These are phyloP conservation scores for Agapanthus africanus DNA, from an alignment of 106 monocot genomes.

Conservation along the genomic window DNA sequence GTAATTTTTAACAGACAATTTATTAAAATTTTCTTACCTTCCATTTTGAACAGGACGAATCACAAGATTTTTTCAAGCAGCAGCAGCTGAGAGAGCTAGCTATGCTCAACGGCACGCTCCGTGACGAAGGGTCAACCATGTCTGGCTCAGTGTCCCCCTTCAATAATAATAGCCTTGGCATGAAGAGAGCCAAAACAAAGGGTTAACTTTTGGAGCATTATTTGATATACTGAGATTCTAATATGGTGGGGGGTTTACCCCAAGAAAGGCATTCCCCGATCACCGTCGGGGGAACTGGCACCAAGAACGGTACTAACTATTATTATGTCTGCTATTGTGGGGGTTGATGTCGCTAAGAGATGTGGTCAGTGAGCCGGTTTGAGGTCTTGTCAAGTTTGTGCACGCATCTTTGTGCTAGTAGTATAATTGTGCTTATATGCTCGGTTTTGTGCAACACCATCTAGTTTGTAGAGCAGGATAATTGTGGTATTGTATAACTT, in stretches of 20 bases:
- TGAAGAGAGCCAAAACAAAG: conserved; percentile 95
- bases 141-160: conserved; percentile 87
- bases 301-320: conserved; percentile 9
- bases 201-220: conserved; percentile 21
- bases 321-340: conserved; percentile 9
- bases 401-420: neutral
- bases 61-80: conserved; percentile 89
- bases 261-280: conserved; percentile 7
- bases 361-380: neutral
- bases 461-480: neutral
- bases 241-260: conserved; percentile 13
- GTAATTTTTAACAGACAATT: neutral
- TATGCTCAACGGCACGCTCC: conserved; percentile 80
- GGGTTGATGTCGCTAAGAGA: conserved; percentile 1
- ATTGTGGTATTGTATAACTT: conserved; percentile 1
- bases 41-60: conserved; percentile 66
- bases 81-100: conserved; percentile 95
- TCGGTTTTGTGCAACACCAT: neutral
- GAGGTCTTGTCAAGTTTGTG: conserved; percentile 9
- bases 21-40: neutral
- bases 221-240: conserved; percentile 3
- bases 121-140: conserved; percentile 65
- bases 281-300: conserved; percentile 11
- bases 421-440: neutral
- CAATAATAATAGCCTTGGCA: conserved; percentile 60